These are phyloP conservation scores for Ceratobasidium sp. DNA, from an alignment of 1,284 basidiomycete species.

Conservation along the genomic window DNA sequence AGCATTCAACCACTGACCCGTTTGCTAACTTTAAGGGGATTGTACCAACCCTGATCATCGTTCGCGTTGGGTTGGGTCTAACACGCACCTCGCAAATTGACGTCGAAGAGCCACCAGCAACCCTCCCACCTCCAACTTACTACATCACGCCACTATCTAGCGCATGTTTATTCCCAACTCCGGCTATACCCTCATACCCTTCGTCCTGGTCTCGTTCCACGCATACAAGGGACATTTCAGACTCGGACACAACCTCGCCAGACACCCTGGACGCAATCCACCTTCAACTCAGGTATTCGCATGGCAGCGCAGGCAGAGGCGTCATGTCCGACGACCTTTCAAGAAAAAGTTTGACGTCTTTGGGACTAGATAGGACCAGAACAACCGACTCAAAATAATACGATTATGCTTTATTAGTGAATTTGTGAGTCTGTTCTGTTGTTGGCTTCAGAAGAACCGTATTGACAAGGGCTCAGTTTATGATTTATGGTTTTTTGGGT, in stretches of 20 bases:
- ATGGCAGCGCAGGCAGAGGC: conserved; percentile 10
- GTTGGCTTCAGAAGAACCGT: not conserved
- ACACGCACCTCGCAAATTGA: conserved; percentile 14
- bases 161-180: conserved; percentile 9
- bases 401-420: not conserved
- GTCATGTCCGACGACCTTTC: conserved; percentile 19
- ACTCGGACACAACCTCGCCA: conserved; percentile 1
- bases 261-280: conserved; percentile 12
- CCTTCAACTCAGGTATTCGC: conserved; percentile 26
- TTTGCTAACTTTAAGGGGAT: not conserved
- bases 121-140: conserved; percentile 11
- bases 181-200: conserved; percentile 3
- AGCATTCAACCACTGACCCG: not conserved
- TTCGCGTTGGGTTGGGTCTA: conserved; percentile 28
- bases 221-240: conserved; percentile 24
- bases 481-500: no score
- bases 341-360: conserved; percentile 17
- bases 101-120: conserved; percentile 1
- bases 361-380: conserved; percentile 16
- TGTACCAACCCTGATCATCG: conserved; percentile 31
- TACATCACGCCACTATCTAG: not conserved
- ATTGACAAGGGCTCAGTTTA: not conserved
- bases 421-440: not conserved
- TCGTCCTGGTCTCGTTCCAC: not conserved
- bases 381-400: conserved; percentile 13